Evolutionary conservation across 805 yeast genomes (phyloP).

Genomic region (Cyberlindnera xishuangbannaensis): DNA sequence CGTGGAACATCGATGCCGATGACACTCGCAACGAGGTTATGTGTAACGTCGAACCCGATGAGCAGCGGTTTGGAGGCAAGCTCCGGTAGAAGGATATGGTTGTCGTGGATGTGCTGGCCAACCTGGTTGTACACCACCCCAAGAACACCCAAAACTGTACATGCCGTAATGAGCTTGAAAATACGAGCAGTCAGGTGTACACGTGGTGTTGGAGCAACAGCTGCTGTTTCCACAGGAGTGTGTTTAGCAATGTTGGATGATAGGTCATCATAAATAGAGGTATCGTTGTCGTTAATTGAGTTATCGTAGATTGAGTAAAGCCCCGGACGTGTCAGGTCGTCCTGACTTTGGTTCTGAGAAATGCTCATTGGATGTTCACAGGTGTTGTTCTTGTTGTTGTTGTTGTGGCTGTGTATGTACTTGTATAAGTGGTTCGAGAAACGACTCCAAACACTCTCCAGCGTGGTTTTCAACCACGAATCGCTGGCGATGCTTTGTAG

Average conservation of each 20-base stretch:
- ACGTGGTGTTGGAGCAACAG: background rate
- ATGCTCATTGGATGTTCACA: background rate
- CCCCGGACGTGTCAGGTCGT: slow-evolving; percentile 13
- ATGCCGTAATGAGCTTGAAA: slow-evolving; percentile 5
- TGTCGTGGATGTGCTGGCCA: slow-evolving; percentile 45
- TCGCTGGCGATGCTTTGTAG: too few species aligned
- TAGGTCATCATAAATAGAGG: slow-evolving; percentile 14
- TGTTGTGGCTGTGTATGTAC: too few species aligned
- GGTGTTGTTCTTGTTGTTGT: background rate
- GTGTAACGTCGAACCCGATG: slow-evolving; percentile 27
- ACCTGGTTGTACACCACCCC: slow-evolving; percentile 52
- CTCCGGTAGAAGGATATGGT: slow-evolving; percentile 38
- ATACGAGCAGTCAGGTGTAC: slow-evolving; percentile 1
- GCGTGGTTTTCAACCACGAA: too few species aligned
- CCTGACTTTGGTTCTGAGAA: slow-evolving; percentile 5
- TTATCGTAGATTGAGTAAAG: slow-evolving; percentile 14
- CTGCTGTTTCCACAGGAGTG: slow-evolving; percentile 1
- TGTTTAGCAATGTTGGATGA: slow-evolving; percentile 12
- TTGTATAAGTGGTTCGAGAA: too few species aligned
- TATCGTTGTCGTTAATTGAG: slow-evolving; percentile 8
- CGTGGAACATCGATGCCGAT: slow-evolving; percentile 16
- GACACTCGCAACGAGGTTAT: slow-evolving; percentile 4
- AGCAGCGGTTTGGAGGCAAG: slow-evolving; percentile 38
- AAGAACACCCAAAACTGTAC: slow-evolving; percentile 30
- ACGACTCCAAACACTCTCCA: too few species aligned